Evolutionary conservation across 2,329 filamentous ascomycete species (phyloP), one percentile per base, ranked within the genome.

Genomic region (Trichophaea hybrida): DNA sequence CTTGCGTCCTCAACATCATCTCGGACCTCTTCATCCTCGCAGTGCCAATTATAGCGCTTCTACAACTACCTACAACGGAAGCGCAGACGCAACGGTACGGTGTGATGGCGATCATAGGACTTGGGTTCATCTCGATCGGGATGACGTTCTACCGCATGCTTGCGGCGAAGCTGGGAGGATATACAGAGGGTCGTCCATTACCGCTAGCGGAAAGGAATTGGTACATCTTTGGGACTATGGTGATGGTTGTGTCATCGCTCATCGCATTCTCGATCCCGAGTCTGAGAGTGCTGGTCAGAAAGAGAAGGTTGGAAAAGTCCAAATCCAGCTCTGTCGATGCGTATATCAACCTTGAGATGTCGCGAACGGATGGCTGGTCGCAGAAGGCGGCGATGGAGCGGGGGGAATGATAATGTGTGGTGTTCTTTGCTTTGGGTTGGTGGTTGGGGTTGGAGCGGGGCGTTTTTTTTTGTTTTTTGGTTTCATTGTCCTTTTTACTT

Each of bases 261-360:
- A 37, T 53, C 24, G 50, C 50, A 6, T 53, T 53, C 13, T 53
- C 50, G 13, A n/a, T 53, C n/a, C 50, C 50, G 50, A 37, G 31
- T 35, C 33, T 53, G 4, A 6, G 50, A 37, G 50, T 37, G 32
- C 37, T 53, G 40, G 5, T 6, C 10, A 46, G 40, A 17, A 46
- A 46, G 40, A 46, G 40, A 17, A n/a, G n/a, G 10, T 6, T n/a
- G 10, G 24, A 46, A 1, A 46, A 46, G 24, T 24, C 24, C 24
- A 24, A 24, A 24, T 24, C 24, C 24, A 24, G 24, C 24, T 24
- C 24, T 3, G 24, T 24, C 24, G 24, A 24, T 24, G 24, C 24
- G 24, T 24, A 24, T 24, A 24, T 24, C 24, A 24, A 24, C 24
- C 24, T 24, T 24, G 24, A 24, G 24, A 24, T 24, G 24, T 24